These are phyloP conservation scores for Leccinum fibrillosum DNA, from an alignment of 768 basidiomycete species.

Conservation along the genomic window DNA sequence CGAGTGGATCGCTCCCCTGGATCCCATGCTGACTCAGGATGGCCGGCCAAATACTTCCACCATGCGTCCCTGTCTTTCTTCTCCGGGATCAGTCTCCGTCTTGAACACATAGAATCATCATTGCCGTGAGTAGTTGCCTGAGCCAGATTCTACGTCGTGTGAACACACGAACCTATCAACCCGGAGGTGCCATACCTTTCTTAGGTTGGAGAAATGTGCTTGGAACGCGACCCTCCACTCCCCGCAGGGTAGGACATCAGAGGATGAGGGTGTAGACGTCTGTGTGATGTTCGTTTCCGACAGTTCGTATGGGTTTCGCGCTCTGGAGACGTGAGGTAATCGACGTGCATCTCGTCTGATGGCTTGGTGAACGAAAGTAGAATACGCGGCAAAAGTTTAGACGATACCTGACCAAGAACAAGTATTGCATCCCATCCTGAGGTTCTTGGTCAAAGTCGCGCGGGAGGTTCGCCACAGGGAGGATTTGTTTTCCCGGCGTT, in stretches of 20 bases:
- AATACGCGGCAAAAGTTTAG: background rate
- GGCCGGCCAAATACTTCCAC: constrained; percentile 76
- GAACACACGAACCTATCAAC: background rate
- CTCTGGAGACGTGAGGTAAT: constrained; percentile 65
- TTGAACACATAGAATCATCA: constrained; percentile 1
- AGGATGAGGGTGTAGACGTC: constrained; percentile 15
- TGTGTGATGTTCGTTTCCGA: constrained; percentile 27
- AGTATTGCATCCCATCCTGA: constrained; percentile 71
- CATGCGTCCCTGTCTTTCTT: constrained; percentile 71
- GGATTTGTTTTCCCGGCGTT: constrained; percentile 62
- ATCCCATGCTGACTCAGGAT: constrained; percentile 67
- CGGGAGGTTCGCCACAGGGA: constrained; percentile 83
- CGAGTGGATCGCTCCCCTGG: constrained; percentile 25
- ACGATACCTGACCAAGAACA: constrained; percentile 74
- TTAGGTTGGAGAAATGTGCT: constrained; percentile 60
- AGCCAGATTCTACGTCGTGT: constrained; percentile 51
- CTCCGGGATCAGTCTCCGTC: constrained; percentile 53
- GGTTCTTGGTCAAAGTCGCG: constrained; percentile 62
- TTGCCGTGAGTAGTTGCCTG: constrained; percentile 51
- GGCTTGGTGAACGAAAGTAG: constrained; percentile 6
- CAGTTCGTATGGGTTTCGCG: constrained; percentile 62
- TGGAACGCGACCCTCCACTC: constrained; percentile 65
- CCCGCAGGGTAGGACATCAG: constrained; percentile 52
- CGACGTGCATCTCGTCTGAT: constrained; percentile 66
- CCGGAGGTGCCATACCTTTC: constrained; percentile 38